Base-by-base conservation (phyloP, 176 grass and related monocot genomes). In the Calamus simplicifolius region DNA sequence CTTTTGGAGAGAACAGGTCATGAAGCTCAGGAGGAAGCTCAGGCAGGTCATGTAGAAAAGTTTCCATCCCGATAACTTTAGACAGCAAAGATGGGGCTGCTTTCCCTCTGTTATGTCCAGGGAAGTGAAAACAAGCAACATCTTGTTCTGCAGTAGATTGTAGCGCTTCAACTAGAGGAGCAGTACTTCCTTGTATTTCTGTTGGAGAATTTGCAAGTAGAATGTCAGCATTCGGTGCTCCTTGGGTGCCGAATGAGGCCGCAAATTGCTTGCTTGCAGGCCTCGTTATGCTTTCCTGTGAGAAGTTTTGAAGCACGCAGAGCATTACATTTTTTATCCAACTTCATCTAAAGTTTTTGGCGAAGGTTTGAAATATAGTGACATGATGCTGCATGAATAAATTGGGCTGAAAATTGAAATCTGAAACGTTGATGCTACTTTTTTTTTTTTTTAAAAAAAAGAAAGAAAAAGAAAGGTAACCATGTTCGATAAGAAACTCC, bases 81-180 rank as follows among this genome's bases (percentile, higher is more conserved):
- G 57, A 87, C 18, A 96, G 3, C 6, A 18, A 82, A 17, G 67
- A 52, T 0, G 86, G 86, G 30, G 83, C 68, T 51, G 86, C 70
- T 68, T 82, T 90, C 50, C 86, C 80, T 29, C 83, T 80, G 48
- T 85, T 90, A 58, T 96, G 91, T 59, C 91, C 91, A 18, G 91
- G 86, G 50, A 96, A 96, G 62, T 96, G 91, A 70, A 96, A 96
- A 50, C 83, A 96, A 5, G 83, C 63, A 55, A 85, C 75, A 48
- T 84, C 68, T 74, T 90, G 67, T n/a, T 19, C 62, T 30, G 86
- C 83, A 64, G 86, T 74, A 57, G 63, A 80, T 57, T 90, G 66
- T 30, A 96, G 72, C 50, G 83, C 91, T 21, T 82, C 29, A 62
- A 88, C 51, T 29, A 96, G 78, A 49, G 86, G 86, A 21, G 73